These are phyloP conservation scores for Candida buenavistaensis DNA, from an alignment of 1,139 yeast genomes.

Conservation along the genomic window DNA sequence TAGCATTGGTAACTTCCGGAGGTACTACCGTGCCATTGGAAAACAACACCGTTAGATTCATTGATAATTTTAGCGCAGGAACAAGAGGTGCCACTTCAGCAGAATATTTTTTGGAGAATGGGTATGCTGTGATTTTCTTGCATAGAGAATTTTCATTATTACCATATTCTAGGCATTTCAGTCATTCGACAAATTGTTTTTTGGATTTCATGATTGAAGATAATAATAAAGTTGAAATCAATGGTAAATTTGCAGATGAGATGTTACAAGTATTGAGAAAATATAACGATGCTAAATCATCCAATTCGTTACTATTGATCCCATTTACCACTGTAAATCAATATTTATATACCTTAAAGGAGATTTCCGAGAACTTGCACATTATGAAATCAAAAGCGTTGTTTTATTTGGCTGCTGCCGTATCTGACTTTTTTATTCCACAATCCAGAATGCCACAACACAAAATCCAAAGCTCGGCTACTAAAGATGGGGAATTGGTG, in stretches of 20 bases:
- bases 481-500: constrained; percentile 65
- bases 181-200: constrained; percentile 82
- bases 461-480: constrained; percentile 77
- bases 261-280: constrained; percentile 67
- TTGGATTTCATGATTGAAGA: constrained; percentile 73
- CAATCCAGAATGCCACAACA: constrained; percentile 84
- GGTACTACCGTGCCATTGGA: constrained; percentile 98
- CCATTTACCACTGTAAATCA: constrained; percentile 97
- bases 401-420: constrained; percentile 95
- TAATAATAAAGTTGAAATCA: constrained; percentile 56
- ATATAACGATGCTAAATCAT: constrained; percentile 59
- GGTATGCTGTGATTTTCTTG: constrained; percentile 87
- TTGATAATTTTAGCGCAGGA: constrained; percentile 96
- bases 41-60: constrained; percentile 92
- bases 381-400: constrained; percentile 56
- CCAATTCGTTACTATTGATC: constrained; percentile 61
- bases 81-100: constrained; percentile 97
- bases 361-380: constrained; percentile 62
- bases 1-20: constrained; percentile 91
- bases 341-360: constrained; percentile 77
- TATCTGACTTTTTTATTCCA: constrained; percentile 93
- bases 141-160: constrained; percentile 89
- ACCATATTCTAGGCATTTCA: constrained; percentile 88
- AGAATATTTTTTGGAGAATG: constrained; percentile 80
- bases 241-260: constrained; percentile 57